Conservation (phyloP, 768 basidiomycete genomes). For the Boletus pseudo-olivaceus region DNA sequence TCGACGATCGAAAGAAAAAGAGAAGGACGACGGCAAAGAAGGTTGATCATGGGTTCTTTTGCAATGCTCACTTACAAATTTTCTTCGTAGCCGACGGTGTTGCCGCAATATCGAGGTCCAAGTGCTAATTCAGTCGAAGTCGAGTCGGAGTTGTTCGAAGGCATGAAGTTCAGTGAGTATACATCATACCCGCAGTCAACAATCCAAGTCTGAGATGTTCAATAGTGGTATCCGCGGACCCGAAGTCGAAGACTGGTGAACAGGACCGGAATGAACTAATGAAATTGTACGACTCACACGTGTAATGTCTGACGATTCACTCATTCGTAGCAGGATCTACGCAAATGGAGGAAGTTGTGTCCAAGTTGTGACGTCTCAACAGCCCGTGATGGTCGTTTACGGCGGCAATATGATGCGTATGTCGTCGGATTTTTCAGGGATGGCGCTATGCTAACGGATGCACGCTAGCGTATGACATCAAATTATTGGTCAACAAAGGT, state of each 20-base stretch:
- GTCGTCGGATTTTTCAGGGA: slow-evolving; percentile 24
- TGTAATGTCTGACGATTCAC: background rate
- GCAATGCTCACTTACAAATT: background rate
- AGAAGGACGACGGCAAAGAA: slow-evolving; percentile 28
- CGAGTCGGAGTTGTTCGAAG: slow-evolving; percentile 66
- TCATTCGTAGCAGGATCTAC: slow-evolving; percentile 49
- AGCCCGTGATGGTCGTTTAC: slow-evolving; percentile 58
- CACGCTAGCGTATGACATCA: slow-evolving; percentile 62
- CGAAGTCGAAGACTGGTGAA: slow-evolving; percentile 62
- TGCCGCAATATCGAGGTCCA: slow-evolving; percentile 66
- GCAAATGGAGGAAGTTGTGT: slow-evolving; percentile 64
- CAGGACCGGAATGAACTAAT: slow-evolving; percentile 67
- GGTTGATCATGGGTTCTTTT: slow-evolving; percentile 3
- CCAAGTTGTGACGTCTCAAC: slow-evolving; percentile 56
- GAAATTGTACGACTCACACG: slow-evolving; percentile 49
- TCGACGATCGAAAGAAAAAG: slow-evolving; percentile 33
- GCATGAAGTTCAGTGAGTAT: slow-evolving; percentile 73
- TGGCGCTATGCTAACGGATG: background rate
- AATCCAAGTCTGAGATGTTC: background rate
- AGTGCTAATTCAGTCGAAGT: slow-evolving; percentile 56
- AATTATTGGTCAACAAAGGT: slow-evolving; percentile 66
- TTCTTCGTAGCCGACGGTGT: slow-evolving; percentile 45
- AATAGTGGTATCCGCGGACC: slow-evolving; percentile 72
- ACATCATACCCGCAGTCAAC: background rate
- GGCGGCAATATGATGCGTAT: slow-evolving; percentile 66